phyloP scores from a whole-genome alignment of 164 flowering plant genomes.

The Magnolia kwangsiensis region DNA sequence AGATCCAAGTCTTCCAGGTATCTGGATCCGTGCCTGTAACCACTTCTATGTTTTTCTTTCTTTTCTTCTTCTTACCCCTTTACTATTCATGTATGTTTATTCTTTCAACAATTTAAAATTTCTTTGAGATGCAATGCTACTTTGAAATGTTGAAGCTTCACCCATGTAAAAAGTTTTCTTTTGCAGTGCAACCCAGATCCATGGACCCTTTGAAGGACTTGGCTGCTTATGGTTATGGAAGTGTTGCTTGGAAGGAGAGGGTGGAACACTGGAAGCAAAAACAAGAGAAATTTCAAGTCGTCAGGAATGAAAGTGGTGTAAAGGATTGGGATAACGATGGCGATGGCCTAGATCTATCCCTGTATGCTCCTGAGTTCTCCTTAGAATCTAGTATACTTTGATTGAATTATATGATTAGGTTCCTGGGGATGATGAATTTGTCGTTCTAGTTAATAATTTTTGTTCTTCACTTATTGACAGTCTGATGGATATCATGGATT shows the following conservation, averaged over 20 bases:
- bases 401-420: not conserved
- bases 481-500: not conserved
- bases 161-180: not conserved
- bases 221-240: conserved; percentile 74
- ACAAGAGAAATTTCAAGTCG: conserved; percentile 49
- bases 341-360: conserved; percentile 50
- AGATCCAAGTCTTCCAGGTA: conserved; percentile 43
- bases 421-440: not conserved
- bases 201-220: conserved; percentile 71
- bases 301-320: conserved; percentile 43
- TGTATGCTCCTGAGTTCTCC: conserved; percentile 31
- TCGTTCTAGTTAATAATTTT: not conserved
- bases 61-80: not conserved
- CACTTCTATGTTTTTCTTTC: not conserved
- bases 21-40: not conserved
- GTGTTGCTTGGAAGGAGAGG: conserved; percentile 73
- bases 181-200: conserved; percentile 58
- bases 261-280: conserved; percentile 58
- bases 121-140: not conserved
- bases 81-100: not conserved
- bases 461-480: not conserved
- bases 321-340: conserved; percentile 46
- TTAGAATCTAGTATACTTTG: not conserved
- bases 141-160: not conserved
- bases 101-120: not conserved